A percentile compares a stretch with the other conserved stretches of the same genome.
Evolutionary conservation across 164 flowering plant genomes (phyloP).

Genomic region (Annona squamosa): DNA sequence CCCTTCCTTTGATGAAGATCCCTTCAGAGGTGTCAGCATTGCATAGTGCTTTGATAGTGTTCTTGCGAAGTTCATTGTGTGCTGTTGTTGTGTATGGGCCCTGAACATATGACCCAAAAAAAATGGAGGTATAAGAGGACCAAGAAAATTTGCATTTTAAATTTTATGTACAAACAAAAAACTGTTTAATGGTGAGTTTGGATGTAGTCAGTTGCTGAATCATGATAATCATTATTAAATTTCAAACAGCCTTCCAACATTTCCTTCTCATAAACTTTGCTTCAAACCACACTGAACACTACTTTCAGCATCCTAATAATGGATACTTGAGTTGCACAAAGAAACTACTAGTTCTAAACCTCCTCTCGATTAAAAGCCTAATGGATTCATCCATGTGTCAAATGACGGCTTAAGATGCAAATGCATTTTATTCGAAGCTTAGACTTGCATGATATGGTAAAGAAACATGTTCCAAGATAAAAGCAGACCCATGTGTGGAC

Average conservation of each 20-base stretch:
- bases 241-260: not conserved
- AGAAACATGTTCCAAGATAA: too few species aligned
- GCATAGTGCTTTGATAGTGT: constrained; percentile 22
- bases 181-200: not conserved
- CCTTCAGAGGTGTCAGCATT: constrained; percentile 22
- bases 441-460: too few species aligned
- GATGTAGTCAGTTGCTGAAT: not conserved
- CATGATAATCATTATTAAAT: not conserved
- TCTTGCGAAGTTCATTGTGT: constrained; percentile 12
- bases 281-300: not conserved
- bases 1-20: constrained; percentile 13
- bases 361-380: too few species aligned
- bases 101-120: constrained; percentile 1
- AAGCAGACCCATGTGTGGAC: too few species aligned
- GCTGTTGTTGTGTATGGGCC: constrained; percentile 14
- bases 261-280: not conserved
- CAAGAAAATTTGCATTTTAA: constrained; percentile 1
- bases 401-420: too few species aligned
- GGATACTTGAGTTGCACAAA: too few species aligned
- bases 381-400: too few species aligned
- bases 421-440: too few species aligned
- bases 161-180: not conserved
- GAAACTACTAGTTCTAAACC: too few species aligned
- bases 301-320: not conserved
- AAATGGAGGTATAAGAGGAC: not conserved